These are phyloP conservation scores for Verticillium dahliae DNA, from an alignment of 2,329 filamentous ascomycete genomes.

Conservation along the genomic window DNA sequence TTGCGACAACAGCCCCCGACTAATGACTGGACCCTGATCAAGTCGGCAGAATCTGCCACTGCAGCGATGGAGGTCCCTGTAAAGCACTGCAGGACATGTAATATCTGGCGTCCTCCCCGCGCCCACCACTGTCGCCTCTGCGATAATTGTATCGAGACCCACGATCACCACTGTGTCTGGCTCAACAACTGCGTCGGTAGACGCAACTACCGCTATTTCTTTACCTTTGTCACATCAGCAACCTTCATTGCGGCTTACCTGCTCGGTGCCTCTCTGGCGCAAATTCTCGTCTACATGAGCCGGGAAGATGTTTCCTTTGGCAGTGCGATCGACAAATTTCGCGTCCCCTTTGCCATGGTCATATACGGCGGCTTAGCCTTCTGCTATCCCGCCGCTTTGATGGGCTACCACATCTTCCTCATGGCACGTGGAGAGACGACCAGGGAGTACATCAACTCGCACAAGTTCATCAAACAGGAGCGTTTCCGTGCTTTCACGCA, in stretches of 20 bases:
- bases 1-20: slow-evolving; percentile 75
- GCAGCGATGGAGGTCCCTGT: slow-evolving; percentile 96
- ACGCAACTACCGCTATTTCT: slow-evolving; percentile 97
- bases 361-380: slow-evolving; percentile 72
- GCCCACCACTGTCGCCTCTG: slow-evolving; percentile 95
- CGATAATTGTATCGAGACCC: slow-evolving; percentile 94
- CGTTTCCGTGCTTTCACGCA: slow-evolving; percentile 87
- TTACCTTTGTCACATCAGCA: slow-evolving; percentile 78
- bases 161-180: slow-evolving; percentile 98
- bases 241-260: slow-evolving; percentile 73
- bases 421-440: slow-evolving; percentile 91
- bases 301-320: slow-evolving; percentile 61
- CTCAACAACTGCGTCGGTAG: slow-evolving; percentile 96
- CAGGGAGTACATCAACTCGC: slow-evolving; percentile 88
- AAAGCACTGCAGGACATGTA: slow-evolving; percentile 97
- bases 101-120: slow-evolving; percentile 92
- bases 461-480: slow-evolving; percentile 90
- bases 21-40: slow-evolving; percentile 90
- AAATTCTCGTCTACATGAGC: slow-evolving; percentile 67
- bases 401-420: slow-evolving; percentile 85
- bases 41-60: slow-evolving; percentile 65
- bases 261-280: slow-evolving; percentile 69
- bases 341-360: slow-evolving; percentile 81
- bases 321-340: slow-evolving; percentile 60
- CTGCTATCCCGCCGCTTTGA: slow-evolving; percentile 76